Conservation (phyloP, 1,139 yeast genomes). For the Magnusiomyces suaveolens region DNA sequence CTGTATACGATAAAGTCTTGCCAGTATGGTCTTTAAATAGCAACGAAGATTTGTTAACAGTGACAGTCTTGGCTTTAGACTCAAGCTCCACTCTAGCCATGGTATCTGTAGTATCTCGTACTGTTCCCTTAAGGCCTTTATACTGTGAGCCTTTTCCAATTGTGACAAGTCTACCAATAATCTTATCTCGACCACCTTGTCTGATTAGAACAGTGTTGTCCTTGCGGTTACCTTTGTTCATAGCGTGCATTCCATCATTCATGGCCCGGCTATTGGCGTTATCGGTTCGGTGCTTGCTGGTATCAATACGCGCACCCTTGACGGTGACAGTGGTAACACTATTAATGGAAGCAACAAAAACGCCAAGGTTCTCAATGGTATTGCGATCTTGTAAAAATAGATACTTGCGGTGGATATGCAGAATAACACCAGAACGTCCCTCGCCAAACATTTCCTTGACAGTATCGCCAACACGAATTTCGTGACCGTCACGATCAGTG, state of each 20-base stretch:
- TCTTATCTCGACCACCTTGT: constrained; percentile 67
- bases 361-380: constrained; percentile 75
- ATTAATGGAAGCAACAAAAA: constrained; percentile 68
- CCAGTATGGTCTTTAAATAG: constrained; percentile 58
- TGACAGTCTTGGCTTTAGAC: constrained; percentile 79
- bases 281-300: constrained; percentile 38
- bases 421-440: constrained; percentile 76
- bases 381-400: constrained; percentile 75
- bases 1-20: constrained; percentile 64
- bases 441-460: constrained; percentile 74
- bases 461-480: constrained; percentile 82
- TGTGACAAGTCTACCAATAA: constrained; percentile 74
- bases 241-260: not conserved
- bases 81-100: constrained; percentile 89
- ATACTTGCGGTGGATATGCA: constrained; percentile 73
- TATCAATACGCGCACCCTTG: constrained; percentile 62
- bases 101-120: constrained; percentile 85
- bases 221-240: constrained; percentile 33
- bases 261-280: constrained; percentile 75
- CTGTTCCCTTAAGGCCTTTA: constrained; percentile 89
- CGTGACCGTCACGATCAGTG: constrained; percentile 77
- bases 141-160: constrained; percentile 80
- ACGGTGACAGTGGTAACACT: constrained; percentile 78
- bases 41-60: constrained; percentile 69
- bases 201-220: constrained; percentile 39